Base-by-base conservation (phyloP, 2,329 filamentous ascomycete genomes). In the Sporothrix euskadiensis region DNA sequence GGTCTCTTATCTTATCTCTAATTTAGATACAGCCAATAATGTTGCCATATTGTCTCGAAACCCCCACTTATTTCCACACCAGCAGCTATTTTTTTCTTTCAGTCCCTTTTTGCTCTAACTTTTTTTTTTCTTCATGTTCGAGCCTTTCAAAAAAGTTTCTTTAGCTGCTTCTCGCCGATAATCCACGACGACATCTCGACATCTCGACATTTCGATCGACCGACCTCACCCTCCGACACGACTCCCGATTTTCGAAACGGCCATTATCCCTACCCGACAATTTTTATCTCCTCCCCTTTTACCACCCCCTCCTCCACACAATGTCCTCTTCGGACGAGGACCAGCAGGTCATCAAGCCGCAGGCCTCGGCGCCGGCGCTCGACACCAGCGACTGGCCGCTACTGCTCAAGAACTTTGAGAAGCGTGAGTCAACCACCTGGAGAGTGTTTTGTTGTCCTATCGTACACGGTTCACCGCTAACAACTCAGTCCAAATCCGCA, bases 321-420 rank as follows among this genome's bases (percentile, higher is more conserved):
- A 57, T 61, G 49, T 30, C 35, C 16, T 32, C 52, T 74, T 69
- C 85, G 81, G 90, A 89, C 79, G 59, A 65, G 35, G 92, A 95
- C 80, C 93, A 93, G 83, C 93, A 93, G 83, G 88, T 88, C 83
- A 98, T 99, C 86, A 97, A 98, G 90, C 96, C 96, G 73, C 91
- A 97, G 87, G 90, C 92, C 79, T 86, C 88, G 78, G 90, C 91
- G 79, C 92, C 94, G 78, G 85, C 89, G 75, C 87, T 97, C 79
- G 91, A 97, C 84, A 97, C 93, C 78, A 94, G 91, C 86, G 88
- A 90, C 41, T 98, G 94, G 94, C 96, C 96, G 79, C 87, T 98
- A 80, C 88, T 98, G 79, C 88, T 98, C 80, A 97, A 97, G 87
- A 97, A 98, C 86, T 98, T 97, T 85, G 92, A 94, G 83, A 93